Evolutionary conservation across 2,329 filamentous ascomycete genomes (phyloP).

Genomic region (Pyrenochaeta sp.): DNA sequence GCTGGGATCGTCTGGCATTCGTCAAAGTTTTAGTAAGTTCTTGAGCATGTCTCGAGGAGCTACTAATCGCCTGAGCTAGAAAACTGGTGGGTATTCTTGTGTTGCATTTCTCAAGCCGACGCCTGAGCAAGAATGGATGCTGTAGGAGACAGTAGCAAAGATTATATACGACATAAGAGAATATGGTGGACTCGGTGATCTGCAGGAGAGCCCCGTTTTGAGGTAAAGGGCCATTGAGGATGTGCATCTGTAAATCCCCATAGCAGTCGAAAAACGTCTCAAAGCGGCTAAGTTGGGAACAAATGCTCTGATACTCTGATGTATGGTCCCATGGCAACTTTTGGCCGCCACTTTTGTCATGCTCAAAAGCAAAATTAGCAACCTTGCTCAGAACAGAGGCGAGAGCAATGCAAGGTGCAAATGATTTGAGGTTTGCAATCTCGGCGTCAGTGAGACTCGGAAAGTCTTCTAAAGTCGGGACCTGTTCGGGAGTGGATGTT

Average conservation of each 20-base stretch:
- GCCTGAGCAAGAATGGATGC: conserved; percentile 11
- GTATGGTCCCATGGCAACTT: conserved; percentile 12
- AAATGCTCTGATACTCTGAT: conserved; percentile 11
- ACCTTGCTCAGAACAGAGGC: conserved; percentile 3
- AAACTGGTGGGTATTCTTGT: conserved; percentile 5
- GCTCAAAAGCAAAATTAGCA: conserved; percentile 6
- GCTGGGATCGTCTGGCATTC: conserved; percentile 3
- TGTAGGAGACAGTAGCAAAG: conserved; percentile 11
- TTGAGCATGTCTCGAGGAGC: conserved; percentile 5
- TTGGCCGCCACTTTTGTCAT: conserved; percentile 3
- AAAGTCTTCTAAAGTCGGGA: conserved; percentile 4
- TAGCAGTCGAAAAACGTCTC: conserved; percentile 12
- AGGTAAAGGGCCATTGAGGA: neutral
- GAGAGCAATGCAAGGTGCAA: conserved; percentile 1
- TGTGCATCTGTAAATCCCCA: conserved; percentile 5
- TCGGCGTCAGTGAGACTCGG: neutral
- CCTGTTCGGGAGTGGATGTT: conserved; percentile 4
- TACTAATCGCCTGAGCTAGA: neutral
- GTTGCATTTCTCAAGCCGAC: conserved; percentile 4
- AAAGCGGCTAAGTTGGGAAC: conserved; percentile 7
- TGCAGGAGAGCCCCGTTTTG: neutral
- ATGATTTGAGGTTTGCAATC: conserved; percentile 1
- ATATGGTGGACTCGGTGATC: conserved; percentile 8
- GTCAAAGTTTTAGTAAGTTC: conserved; percentile 7
- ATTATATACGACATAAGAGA: conserved; percentile 8